Evolutionary conservation across 768 basidiomycete genomes (phyloP).

Genomic region (Mycena sanguinolenta): DNA sequence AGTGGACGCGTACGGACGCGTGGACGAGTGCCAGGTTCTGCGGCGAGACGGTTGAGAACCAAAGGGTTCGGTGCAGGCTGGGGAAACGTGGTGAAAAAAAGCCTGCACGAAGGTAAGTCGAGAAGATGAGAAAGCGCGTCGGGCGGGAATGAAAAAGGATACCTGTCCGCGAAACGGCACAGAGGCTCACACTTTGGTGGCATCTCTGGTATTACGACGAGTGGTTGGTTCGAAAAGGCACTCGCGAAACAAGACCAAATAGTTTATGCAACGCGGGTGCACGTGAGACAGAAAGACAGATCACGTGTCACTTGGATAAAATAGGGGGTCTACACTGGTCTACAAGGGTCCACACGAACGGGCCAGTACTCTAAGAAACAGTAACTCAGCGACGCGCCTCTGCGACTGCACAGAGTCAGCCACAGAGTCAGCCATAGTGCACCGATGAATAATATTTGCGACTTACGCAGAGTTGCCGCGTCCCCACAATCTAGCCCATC

Average conservation of each 20-base stretch:
- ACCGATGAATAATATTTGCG: not conserved
- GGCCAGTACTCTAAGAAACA: too few species aligned
- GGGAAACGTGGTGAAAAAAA: conserved; percentile 92
- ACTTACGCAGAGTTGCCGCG: not conserved
- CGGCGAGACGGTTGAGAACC: conserved; percentile 70
- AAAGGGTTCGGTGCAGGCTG: conserved; percentile 78
- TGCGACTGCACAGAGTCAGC: not conserved
- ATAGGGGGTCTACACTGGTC: conserved; percentile 18
- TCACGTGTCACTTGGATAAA: conserved; percentile 4
- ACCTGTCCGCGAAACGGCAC: conserved; percentile 86
- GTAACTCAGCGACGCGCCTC: conserved; percentile 7
- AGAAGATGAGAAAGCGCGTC: conserved; percentile 33
- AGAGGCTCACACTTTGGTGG: conserved; percentile 75
- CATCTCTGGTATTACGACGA: conserved; percentile 44
- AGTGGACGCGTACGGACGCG: conserved; percentile 71
- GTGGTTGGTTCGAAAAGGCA: too few species aligned
- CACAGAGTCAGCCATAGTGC: not conserved
- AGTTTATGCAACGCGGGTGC: too few species aligned
- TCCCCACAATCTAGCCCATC: conserved; percentile 2
- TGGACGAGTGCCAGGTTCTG: conserved; percentile 68
- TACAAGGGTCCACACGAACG: too few species aligned
- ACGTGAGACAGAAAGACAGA: too few species aligned
- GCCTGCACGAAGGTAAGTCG: conserved; percentile 56
- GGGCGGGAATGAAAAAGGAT: conserved; percentile 16
- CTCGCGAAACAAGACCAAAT: too few species aligned